Evolutionary conservation across 805 yeast species (phyloP), one percentile per base, ranked within the genome.

Genomic region (Candida multigemmis): DNA sequence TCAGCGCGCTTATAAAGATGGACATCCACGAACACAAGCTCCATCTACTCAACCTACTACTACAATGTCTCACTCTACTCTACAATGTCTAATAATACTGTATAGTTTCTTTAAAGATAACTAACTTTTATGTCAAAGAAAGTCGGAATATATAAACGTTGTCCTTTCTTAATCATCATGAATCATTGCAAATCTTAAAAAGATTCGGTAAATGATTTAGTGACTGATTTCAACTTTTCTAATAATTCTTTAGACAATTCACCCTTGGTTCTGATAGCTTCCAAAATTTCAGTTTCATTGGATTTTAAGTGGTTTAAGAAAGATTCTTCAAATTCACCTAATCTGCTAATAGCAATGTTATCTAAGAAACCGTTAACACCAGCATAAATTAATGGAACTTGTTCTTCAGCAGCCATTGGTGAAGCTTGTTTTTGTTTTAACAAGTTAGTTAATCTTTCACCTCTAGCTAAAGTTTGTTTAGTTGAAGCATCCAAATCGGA

Each of bases 311-410:
- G 77, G 47, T 94, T 72, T 60, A 82, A 69, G 87, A 87, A 91
- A 53, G 85, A 77, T 51, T 75, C 68, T 79, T 91, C 99, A 59
- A 83, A 91, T 61, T 81, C 83, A 61, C 70, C 85, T 53, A 91
- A 76, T 67, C 84, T 81, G 59, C 78, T 76, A 46, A 89, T 68
- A 46, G 91, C 82, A 50, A 91, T 57, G 48, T 66, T 55, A 65
- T 91, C 99, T 59, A 91, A 79, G 87, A 57, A 86, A 77, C 99
- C 99, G 79, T 89, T 87, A 57, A 93, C 98, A 89, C 99, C 99
- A 44, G 97, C 98, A 77, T 65, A 91, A 61, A 91, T 86, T 60
- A 86, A 71, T 60, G 98, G 98, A 42, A 93, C 98, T 74, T 86
- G 96, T 71, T 89, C 96, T 71, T 91, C 96, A 56, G 97, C 94